Percentiles rank a stretch among this genome's conserved stretches.
Evolutionary conservation across 306 rosid genomes (phyloP).

Genomic region (Vachellia pachyceras): DNA sequence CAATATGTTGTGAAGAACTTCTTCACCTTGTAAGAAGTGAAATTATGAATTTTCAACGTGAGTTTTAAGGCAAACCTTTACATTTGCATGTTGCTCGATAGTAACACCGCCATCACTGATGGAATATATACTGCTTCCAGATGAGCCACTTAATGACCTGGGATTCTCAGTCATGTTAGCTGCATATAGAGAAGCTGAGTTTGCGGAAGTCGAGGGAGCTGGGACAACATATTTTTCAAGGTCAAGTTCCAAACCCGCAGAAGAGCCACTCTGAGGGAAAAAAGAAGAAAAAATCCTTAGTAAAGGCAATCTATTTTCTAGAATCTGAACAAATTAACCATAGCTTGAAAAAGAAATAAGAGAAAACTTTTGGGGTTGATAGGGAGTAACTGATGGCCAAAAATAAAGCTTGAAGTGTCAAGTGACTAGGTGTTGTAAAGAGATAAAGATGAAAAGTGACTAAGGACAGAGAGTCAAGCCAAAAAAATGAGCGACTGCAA

Average conservation of each 20-base stretch:
- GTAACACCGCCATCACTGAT: conserved; percentile 53
- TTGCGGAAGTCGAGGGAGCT: no score
- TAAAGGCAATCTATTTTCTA: conserved; percentile 6
- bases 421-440: not conserved
- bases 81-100: conserved; percentile 48
- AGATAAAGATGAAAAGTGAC: not conserved
- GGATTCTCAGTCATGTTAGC: conserved; percentile 97
- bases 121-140: conserved; percentile 52
- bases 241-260: conserved; percentile 90
- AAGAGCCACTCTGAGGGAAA: conserved; percentile 66
- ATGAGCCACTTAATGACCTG: conserved; percentile 66
- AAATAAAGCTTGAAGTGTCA: not conserved
- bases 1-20: conserved; percentile 20
- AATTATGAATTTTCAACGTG: conserved; percentile 33
- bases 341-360: not conserved
- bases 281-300: conserved; percentile 4
- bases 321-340: conserved; percentile 3
- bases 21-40: conserved; percentile 29
- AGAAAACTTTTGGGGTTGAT: not conserved
- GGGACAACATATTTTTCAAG: conserved; percentile 96
- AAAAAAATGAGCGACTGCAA: not conserved
- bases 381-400: not conserved
- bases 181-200: conserved; percentile 78
- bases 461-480: not conserved
- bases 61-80: conserved; percentile 58